Conservation (phyloP, 2,329 filamentous ascomycete species). For the Scorias spongiosa region DNA sequence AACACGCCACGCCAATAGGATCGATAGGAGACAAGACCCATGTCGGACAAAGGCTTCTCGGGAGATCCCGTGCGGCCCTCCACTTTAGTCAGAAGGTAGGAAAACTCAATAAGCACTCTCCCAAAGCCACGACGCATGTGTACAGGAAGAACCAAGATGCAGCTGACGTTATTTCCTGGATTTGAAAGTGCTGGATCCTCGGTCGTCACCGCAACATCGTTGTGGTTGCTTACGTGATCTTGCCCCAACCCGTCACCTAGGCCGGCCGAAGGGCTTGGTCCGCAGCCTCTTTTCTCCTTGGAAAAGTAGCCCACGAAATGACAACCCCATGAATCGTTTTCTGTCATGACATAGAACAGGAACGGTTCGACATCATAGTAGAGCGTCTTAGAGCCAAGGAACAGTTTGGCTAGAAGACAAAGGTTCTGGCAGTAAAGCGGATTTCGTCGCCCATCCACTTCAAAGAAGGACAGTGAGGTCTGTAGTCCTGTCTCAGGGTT, state of each 20-base stretch:
- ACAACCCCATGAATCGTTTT: conserved; percentile 79
- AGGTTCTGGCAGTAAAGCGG: conserved; percentile 98
- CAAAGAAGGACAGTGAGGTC: conserved; percentile 59
- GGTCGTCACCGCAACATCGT: conserved; percentile 6
- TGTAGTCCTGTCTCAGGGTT: conserved; percentile 20
- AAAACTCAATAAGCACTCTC: conserved; percentile 94
- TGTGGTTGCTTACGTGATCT: conserved; percentile 5
- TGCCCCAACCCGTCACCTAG: not conserved
- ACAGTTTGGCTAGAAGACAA: conserved; percentile 87
- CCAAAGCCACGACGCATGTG: conserved; percentile 96
- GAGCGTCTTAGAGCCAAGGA: conserved; percentile 93
- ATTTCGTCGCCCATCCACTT: conserved; percentile 93
- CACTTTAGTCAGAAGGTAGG: conserved; percentile 83
- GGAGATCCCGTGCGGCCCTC: conserved; percentile 91
- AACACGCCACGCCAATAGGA: conserved; percentile 92
- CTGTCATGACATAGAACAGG: conserved; percentile 91
- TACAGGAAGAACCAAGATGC: conserved; percentile 88
- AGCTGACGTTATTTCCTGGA: conserved; percentile 75
- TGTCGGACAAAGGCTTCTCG: conserved; percentile 93
- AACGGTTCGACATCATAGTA: conserved; percentile 98
- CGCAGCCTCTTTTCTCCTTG: conserved; percentile 66
- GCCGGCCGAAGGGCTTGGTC: conserved; percentile 48
- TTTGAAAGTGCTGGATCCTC: conserved; percentile 14
- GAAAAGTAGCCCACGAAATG: conserved; percentile 99
- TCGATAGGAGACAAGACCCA: conserved; percentile 92